phyloP scores from a whole-genome alignment of 352 stramenopile species.

The Phytophthora kernoviae region DNA sequence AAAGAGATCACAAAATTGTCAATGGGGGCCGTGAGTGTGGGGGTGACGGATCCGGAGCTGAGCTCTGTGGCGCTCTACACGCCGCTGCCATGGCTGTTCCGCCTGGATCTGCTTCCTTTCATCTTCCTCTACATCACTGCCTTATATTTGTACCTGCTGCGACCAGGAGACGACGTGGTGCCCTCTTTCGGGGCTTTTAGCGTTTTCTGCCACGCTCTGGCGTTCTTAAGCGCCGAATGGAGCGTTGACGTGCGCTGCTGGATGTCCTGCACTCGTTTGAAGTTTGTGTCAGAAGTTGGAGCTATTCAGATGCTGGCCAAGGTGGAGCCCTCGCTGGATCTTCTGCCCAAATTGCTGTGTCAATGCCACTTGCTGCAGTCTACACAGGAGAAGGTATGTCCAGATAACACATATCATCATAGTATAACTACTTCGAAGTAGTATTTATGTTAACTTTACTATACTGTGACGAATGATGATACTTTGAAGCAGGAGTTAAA shows the following conservation, averaged over 20 bases:
- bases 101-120: conserved; percentile 74
- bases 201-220: conserved; percentile 58
- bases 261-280: conserved; percentile 47
- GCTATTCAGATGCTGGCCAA: conserved; percentile 57
- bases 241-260: conserved; percentile 69
- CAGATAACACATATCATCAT: neutral
- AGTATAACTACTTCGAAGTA: too few relatives aligned
- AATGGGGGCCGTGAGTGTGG: conserved; percentile 32
- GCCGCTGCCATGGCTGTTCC: conserved; percentile 61
- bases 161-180: conserved; percentile 45
- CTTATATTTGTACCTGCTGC: conserved; percentile 62
- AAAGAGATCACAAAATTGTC: conserved; percentile 11
- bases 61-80: conserved; percentile 59
- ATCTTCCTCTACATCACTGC: conserved; percentile 67
- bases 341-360: conserved; percentile 64
- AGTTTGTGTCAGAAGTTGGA: conserved; percentile 67
- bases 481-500: conserved; percentile 14
- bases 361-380: conserved; percentile 31
- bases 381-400: conserved; percentile 9
- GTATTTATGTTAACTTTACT: too few relatives aligned
- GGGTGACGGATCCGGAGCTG: conserved; percentile 62
- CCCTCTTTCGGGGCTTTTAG: conserved; percentile 45
- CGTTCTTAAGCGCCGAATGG: conserved; percentile 54
- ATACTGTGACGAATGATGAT: too few relatives aligned
- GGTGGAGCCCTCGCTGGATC: conserved; percentile 53